A percentile compares a stretch with the other conserved stretches of the same genome.
phyloP scores from a whole-genome alignment of 2,329 filamentous ascomycete genomes.

The Grosmannia serpens region DNA sequence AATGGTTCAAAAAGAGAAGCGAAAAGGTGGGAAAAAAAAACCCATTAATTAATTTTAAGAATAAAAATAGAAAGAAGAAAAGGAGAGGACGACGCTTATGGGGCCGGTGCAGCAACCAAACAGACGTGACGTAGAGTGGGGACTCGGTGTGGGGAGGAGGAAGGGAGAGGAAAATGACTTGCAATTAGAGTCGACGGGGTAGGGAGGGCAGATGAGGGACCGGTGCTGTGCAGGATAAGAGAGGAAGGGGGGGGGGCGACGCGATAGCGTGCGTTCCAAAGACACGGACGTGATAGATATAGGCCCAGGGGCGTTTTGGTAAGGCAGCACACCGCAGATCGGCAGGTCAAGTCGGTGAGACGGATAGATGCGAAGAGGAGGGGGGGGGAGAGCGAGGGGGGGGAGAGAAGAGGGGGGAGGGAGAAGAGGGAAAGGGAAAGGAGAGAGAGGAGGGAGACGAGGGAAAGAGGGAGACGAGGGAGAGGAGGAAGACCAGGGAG shows the following conservation, averaged over 20 bases:
- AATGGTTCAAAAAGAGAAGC: not conserved
- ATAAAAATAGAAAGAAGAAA: not conserved
- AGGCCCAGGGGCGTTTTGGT: not conserved
- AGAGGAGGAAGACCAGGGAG: no score
- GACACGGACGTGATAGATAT: not conserved
- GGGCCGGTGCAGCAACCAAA: not conserved
- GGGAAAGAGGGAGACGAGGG: no score
- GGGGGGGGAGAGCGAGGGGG: no score
- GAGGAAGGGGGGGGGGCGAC: not conserved
- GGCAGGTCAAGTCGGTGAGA: conserved; percentile 2
- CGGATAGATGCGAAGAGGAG: no score
- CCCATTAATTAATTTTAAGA: not conserved
- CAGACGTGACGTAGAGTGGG: conserved; percentile 2
- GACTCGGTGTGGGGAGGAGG: not conserved
- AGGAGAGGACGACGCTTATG: not conserved
- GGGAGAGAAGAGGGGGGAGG: no score
- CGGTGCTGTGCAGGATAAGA: not conserved
- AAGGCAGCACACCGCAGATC: conserved; percentile 7
- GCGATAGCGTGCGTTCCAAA: not conserved
- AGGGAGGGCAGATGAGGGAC: not conserved
- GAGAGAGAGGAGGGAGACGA: no score
- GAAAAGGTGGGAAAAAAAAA: not conserved
- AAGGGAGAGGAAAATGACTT: not conserved
- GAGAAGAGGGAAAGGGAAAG: no score
- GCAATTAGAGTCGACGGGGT: not conserved